Conservation (phyloP, 495 filamentous ascomycete species). For the Acidiella bohemica region DNA sequence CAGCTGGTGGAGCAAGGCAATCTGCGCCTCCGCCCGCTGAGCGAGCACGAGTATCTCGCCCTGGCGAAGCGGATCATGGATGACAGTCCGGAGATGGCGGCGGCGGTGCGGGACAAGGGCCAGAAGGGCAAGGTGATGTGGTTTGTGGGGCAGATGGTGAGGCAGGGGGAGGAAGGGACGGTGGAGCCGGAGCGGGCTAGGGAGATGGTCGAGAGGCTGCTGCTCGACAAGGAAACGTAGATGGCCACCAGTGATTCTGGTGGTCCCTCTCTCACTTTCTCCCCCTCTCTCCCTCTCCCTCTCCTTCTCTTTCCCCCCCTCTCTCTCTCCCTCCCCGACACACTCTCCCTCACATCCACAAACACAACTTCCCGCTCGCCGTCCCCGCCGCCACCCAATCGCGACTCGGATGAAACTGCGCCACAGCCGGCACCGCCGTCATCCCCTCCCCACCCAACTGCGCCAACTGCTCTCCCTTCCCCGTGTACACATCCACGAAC, state of each 20-base stretch:
- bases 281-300: too few relatives aligned
- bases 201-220: slow-evolving; percentile 39
- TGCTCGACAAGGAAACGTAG: too few relatives aligned
- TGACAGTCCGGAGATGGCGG: slow-evolving; percentile 47
- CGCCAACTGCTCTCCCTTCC: slow-evolving; percentile 71
- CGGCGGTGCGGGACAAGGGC: slow-evolving; percentile 50
- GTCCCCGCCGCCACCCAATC: slow-evolving; percentile 92
- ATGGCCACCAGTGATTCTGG: too few relatives aligned
- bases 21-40: slow-evolving; percentile 51
- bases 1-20: slow-evolving; percentile 51
- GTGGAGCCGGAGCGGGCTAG: slow-evolving; percentile 66
- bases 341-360: slow-evolving; percentile 72
- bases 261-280: too few relatives aligned
- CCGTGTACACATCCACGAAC: slow-evolving; percentile 80
- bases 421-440: slow-evolving; percentile 85
- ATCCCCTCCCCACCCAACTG: slow-evolving; percentile 82
- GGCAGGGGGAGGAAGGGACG: slow-evolving; percentile 54
- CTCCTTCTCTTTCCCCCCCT: too few relatives aligned
- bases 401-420: slow-evolving; percentile 71
- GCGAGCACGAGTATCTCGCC: slow-evolving; percentile 42
- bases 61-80: slow-evolving; percentile 40
- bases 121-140: slow-evolving; percentile 68
- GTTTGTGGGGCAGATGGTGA: slow-evolving; percentile 87
- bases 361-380: slow-evolving; percentile 77
- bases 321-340: too few relatives aligned